These are phyloP conservation scores for Botrytis sinoallii DNA, from an alignment of 2,329 filamentous ascomycete genomes.

Conservation along the genomic window DNA sequence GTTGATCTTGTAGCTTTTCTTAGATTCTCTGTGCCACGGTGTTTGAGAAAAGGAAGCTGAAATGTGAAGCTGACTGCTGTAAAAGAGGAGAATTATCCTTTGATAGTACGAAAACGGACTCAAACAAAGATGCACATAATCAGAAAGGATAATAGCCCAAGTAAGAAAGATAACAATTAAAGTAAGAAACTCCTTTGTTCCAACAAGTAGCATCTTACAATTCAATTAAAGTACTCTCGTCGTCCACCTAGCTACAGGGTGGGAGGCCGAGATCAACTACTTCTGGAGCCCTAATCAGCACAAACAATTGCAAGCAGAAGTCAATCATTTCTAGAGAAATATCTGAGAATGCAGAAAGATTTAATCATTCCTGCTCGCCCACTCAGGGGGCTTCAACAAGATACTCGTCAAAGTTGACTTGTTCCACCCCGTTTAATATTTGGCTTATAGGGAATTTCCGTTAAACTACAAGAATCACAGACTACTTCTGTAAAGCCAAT, in stretches of 20 bases:
- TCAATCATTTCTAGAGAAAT: no score
- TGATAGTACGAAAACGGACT: constrained; percentile 16
- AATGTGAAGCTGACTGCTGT: not conserved
- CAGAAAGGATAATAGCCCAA: not conserved
- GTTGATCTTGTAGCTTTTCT: not conserved
- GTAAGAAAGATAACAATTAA: not conserved
- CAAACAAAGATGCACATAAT: not conserved
- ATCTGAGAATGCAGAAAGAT: not conserved
- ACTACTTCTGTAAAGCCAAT: not conserved
- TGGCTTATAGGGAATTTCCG: no score
- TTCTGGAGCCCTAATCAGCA: not conserved
- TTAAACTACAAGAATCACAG: not conserved
- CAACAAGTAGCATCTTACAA: not conserved
- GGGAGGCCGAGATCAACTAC: not conserved
- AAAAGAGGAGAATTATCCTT: constrained; percentile 3
- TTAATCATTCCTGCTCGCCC: not conserved
- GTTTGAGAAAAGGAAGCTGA: not conserved
- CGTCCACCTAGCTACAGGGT: no score
- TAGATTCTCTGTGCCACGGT: not conserved
- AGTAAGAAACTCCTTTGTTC: constrained; percentile 7
- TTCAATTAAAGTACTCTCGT: not conserved
- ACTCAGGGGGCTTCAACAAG: not conserved
- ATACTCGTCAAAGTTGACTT: not conserved
- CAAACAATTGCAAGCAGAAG: not conserved
- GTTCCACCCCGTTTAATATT: no score